A percentile compares a stretch with the other conserved stretches of the same genome.
These are phyloP conservation scores for Venturia oleaginea DNA, from an alignment of 2,329 filamentous ascomycete species.

Conservation along the genomic window DNA sequence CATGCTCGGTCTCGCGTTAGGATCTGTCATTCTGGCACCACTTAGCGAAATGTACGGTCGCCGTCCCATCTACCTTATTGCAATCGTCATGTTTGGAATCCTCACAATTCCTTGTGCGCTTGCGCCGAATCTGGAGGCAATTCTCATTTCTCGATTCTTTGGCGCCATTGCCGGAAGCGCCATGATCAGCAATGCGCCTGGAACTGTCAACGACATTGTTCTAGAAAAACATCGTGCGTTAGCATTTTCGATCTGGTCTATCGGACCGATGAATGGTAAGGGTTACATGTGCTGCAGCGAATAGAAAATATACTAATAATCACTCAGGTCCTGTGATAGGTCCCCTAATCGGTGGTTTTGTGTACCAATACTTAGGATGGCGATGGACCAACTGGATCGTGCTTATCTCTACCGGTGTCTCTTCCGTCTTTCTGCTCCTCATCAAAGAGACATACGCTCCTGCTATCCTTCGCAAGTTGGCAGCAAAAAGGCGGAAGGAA, in stretches of 20 bases:
- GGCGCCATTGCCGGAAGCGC: conserved; percentile 66
- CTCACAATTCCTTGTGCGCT: conserved; percentile 65
- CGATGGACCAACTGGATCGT: conserved; percentile 74
- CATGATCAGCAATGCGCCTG: conserved; percentile 76
- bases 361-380: conserved; percentile 72
- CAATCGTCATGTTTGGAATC: conserved; percentile 55
- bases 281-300: conserved; percentile 21
- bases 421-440: conserved; percentile 48
- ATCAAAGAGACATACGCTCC: conserved; percentile 72
- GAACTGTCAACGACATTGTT: conserved; percentile 76
- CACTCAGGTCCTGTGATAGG: conserved; percentile 36
- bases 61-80: conserved; percentile 56
- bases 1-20: conserved; percentile 62
- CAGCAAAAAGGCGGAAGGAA: conserved; percentile 54
- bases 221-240: conserved; percentile 69
- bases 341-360: conserved; percentile 72
- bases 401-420: conserved; percentile 59
- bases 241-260: conserved; percentile 74
- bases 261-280: conserved; percentile 76
- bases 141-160: conserved; percentile 67
- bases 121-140: conserved; percentile 55
- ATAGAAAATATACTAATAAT: neutral
- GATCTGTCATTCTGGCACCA: conserved; percentile 65
- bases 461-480: conserved; percentile 57
- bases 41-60: conserved; percentile 63